Evolutionary conservation across 1,139 yeast genomes (phyloP).

Genomic region (Saccharomyces hybrid): DNA sequence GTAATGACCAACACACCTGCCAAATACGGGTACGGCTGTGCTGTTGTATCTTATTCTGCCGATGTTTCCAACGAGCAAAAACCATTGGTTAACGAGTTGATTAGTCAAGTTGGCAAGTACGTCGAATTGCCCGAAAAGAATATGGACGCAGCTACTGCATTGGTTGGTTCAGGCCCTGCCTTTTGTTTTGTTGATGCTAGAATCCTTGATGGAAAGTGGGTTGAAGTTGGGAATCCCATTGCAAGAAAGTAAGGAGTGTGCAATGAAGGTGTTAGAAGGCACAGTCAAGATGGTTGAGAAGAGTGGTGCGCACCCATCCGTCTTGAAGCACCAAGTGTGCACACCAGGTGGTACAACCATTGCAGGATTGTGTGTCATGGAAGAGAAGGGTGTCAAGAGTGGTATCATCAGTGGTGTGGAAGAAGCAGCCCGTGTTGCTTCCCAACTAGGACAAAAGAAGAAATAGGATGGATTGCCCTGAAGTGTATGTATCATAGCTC

Average conservation of each 20-base stretch:
- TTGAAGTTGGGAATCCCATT: slow-evolving; percentile 90
- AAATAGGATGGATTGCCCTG: slow-evolving; percentile 2
- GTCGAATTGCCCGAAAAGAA: slow-evolving; percentile 77
- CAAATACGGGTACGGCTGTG: slow-evolving; percentile 85
- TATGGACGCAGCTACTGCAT: slow-evolving; percentile 93
- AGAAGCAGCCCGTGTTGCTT: slow-evolving; percentile 81
- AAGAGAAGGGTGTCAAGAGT: slow-evolving; percentile 81
- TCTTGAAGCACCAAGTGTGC: slow-evolving; percentile 77
- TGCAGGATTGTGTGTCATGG: slow-evolving; percentile 89
- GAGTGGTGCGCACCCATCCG: slow-evolving; percentile 89
- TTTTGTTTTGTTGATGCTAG: slow-evolving; percentile 80
- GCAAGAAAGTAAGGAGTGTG: slow-evolving; percentile 75
- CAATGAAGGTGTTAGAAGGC: slow-evolving; percentile 94
- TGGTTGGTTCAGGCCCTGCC: slow-evolving; percentile 99
- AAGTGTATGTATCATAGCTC: background rate
- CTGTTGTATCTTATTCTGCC: slow-evolving; percentile 67
- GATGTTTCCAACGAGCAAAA: slow-evolving; percentile 43
- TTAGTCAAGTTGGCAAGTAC: slow-evolving; percentile 61
- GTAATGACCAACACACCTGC: slow-evolving; percentile 99
- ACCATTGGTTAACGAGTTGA: slow-evolving; percentile 48
- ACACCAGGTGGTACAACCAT: slow-evolving; percentile 99
- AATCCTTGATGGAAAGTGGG: slow-evolving; percentile 90
- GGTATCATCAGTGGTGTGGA: slow-evolving; percentile 84
- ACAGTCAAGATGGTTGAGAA: slow-evolving; percentile 84
- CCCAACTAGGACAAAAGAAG: slow-evolving; percentile 64